Base-by-base conservation (phyloP, 2,329 filamentous ascomycete species). In the Acephala macrosclerotiorum region DNA sequence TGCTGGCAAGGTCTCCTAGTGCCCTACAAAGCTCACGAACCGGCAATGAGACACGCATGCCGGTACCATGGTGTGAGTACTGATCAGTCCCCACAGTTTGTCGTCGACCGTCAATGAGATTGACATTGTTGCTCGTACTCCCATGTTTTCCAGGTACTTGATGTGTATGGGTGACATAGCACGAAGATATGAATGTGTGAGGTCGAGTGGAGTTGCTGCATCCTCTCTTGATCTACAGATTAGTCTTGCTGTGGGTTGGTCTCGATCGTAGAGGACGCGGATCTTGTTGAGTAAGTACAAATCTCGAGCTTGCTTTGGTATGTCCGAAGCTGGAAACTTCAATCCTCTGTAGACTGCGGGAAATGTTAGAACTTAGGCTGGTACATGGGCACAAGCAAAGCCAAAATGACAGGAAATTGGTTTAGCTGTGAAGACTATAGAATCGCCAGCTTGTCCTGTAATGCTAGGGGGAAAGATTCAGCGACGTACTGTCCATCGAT, bases 151-250 rank as follows among this genome's bases (percentile, higher is more conserved):
- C 2, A 97, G 82, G 71, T 96, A 97, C 74, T 96, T 96, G 64
- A 96, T 77, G 74, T 96, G 92, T 47, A 96, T 94, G 0, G 93
- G 93, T 0, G 92, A 95, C 87, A 96, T 96, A 69, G 94, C 92
- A 58, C 93, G 87, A 1, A 96, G 85, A 74, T 96, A 96, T 0
- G 91, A 86, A 73, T 96, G 90, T 0, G 91, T 96, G 76, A 97
- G 88, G 75, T 97, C 92, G 2, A 97, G 78, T 0, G 93, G 92
- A 0, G 78, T 83, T 51, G 92, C 88, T 5, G 94, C 80, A 71
- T 95, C 91, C 77, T 92, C 85, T 60, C 85, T 76, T 11, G 89
- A 87, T 63, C 91, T 87, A 75, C 93, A 96, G 2, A 97, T 91
- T 2, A 97, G 83, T 60, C 93, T 85, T 1, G 93, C 89, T 0